Base-by-base conservation (phyloP, 495 filamentous ascomycete species). In the Neurospora hispaniola region DNA sequence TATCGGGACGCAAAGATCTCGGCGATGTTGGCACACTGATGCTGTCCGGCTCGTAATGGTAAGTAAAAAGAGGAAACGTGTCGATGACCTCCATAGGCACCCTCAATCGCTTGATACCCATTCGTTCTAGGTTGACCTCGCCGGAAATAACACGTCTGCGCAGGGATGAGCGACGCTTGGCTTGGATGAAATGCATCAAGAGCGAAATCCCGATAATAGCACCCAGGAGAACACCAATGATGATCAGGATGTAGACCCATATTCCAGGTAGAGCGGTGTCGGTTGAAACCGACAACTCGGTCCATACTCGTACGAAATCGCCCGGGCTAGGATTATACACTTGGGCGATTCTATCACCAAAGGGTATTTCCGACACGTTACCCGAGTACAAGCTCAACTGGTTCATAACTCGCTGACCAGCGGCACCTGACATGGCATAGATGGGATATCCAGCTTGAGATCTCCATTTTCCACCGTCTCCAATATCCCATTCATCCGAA, bases 171-270 rank as follows among this genome's bases (percentile, higher is more conserved):
- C 93, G 89, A 39, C 92, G 86, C 48, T 88, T 85, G 38, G 87
- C 88, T 78, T 94, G 91, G 16, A 93, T 82, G 42, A 89, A 80
- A 75, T 93, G 93, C 90, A 97, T 96, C 40, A 87, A 78, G 16
- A 90, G 72, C 0, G 91, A 92, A 5, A 90, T 92, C 1, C 86
- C 71, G 7, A 86, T 84, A 39, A 93, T 86, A 59, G 96, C 82
- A 40, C 86, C 77, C 0, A 95, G 74, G 12, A 97, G 85, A 0
- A 93, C 88, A 8, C 85, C 93, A n/a, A 94, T 76, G 48, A 97
- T 91, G 69, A 94, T 89, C 38, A 97, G 84, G 54, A 94, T 82
- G 75, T 97, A 95, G 1, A 92, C 86, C 94, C 94, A 98, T 1
- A 97, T 84, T 40, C 87, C 90, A 1, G 91, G 91, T 11, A 92